Evolutionary conservation across 2,329 filamentous ascomycete genomes (phyloP).

Genomic region (Plectosphaerella cucumerina): DNA sequence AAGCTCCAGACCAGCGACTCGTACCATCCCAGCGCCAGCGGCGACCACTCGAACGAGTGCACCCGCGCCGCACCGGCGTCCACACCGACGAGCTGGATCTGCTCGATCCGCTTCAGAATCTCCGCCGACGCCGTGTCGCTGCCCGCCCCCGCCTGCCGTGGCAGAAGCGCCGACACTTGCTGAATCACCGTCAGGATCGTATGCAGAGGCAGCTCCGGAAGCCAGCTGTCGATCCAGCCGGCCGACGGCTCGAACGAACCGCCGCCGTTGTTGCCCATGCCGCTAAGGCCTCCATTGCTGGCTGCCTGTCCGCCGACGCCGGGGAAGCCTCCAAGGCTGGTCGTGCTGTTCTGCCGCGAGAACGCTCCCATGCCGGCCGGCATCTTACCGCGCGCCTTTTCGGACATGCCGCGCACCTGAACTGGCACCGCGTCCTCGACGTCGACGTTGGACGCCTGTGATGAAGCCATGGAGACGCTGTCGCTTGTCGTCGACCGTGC

Average conservation of each 20-base stretch:
- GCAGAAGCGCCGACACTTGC: slow-evolving; percentile 55
- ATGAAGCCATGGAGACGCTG: slow-evolving; percentile 61
- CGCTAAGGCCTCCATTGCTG: slow-evolving; percentile 15
- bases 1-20: slow-evolving; percentile 92
- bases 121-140: slow-evolving; percentile 39
- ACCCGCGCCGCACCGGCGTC: slow-evolving; percentile 72
- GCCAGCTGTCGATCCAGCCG: slow-evolving; percentile 89
- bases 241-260: slow-evolving; percentile 73
- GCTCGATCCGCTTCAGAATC: slow-evolving; percentile 50
- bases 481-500: slow-evolving; percentile 61
- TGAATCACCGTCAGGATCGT: slow-evolving; percentile 76
- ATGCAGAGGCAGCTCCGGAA: slow-evolving; percentile 86
- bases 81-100: slow-evolving; percentile 63
- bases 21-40: slow-evolving; percentile 89
- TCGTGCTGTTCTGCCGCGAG: slow-evolving; percentile 85
- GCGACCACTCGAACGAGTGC: slow-evolving; percentile 93
- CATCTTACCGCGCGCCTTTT: slow-evolving; percentile 95
- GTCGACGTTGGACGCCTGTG: slow-evolving; percentile 50
- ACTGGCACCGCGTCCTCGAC: slow-evolving; percentile 76
- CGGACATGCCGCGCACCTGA: slow-evolving; percentile 88
- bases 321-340: slow-evolving; percentile 64
- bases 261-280: too few relatives aligned
- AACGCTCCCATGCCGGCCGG: slow-evolving; percentile 78
- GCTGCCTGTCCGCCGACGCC: slow-evolving; percentile 53
- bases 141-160: slow-evolving; percentile 43